A percentile compares a stretch with the other conserved stretches of the same genome.
Evolutionary conservation across 2,329 filamentous ascomycete species (phyloP).

Genomic region (Didymella pomorum): DNA sequence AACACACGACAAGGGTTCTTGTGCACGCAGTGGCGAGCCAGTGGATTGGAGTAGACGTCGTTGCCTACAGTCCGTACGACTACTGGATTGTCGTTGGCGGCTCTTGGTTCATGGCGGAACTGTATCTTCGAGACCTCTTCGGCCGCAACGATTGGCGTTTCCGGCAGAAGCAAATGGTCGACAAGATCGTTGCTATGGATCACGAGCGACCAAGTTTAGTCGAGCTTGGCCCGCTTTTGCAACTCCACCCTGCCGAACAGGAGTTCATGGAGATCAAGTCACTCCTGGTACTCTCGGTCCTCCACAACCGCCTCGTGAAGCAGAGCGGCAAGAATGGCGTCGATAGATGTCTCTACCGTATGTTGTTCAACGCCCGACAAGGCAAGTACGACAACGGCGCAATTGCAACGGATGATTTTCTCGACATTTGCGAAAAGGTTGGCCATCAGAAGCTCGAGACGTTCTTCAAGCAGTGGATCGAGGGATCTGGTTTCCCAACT

Average conservation of each 20-base stretch:
- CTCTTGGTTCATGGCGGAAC: conserved; percentile 92
- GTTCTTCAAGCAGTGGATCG: conserved; percentile 95
- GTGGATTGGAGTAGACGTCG: conserved; percentile 93
- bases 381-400: conserved; percentile 74
- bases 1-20: conserved; percentile 80
- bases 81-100: conserved; percentile 90
- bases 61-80: conserved; percentile 81
- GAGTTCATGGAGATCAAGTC: conserved; percentile 94
- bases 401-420: conserved; percentile 80
- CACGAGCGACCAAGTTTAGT: conserved; percentile 82
- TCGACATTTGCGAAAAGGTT: conserved; percentile 84
- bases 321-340: conserved; percentile 84
- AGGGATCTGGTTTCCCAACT: conserved; percentile 84
- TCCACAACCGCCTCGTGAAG: conserved; percentile 90
- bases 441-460: conserved; percentile 85
- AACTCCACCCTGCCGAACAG: conserved; percentile 82
- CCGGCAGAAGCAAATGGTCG: conserved; percentile 83
- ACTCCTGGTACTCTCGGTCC: conserved; percentile 87
- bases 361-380: conserved; percentile 86
- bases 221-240: conserved; percentile 78
- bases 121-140: conserved; percentile 88
- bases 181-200: conserved; percentile 82
- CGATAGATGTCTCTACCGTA: conserved; percentile 81
- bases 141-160: conserved; percentile 96
- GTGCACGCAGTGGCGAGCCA: conserved; percentile 88